These are phyloP conservation scores for Mortierella sp. DNA, from an alignment of 371 early-diverging fungal genomes.

Conservation along the genomic window DNA sequence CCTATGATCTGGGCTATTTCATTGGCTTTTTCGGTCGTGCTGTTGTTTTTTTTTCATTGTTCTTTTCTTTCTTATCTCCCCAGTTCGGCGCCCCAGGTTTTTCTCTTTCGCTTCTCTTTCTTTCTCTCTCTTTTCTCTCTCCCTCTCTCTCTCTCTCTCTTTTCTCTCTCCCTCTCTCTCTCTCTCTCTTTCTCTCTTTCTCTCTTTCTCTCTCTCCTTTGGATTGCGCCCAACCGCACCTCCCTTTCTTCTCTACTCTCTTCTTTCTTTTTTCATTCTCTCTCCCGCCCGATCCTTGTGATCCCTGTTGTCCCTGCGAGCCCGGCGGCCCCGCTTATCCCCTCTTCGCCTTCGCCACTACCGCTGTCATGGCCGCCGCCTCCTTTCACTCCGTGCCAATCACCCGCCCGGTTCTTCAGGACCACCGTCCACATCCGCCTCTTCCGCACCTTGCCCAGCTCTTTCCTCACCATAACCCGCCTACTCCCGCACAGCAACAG, in stretches of 20 bases:
- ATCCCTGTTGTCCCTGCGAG: neutral
- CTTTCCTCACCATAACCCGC: neutral
- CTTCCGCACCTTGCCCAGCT: neutral
- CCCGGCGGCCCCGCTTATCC: neutral
- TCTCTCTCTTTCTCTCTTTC: neutral
- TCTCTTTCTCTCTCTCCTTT: constrained; percentile 3
- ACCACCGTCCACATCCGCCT: neutral
- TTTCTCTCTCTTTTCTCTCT: neutral
- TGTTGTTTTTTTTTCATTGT: too few relatives aligned
- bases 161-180: neutral
- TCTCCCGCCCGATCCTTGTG: neutral
- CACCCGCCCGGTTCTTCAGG: constrained; percentile 1
- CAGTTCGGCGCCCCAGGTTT: too few relatives aligned
- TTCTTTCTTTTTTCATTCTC: neutral
- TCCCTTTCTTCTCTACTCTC: neutral
- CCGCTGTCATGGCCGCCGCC: neutral
- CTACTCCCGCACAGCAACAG: neutral
- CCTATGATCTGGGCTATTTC: too few relatives aligned
- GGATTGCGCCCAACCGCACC: too few relatives aligned
- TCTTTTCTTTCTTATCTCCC: too few relatives aligned
- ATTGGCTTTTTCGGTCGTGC: too few relatives aligned
- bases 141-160: neutral
- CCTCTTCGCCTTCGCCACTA: constrained; percentile 1
- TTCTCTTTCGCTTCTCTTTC: too few relatives aligned
- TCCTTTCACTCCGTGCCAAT: too few relatives aligned